Evolutionary conservation across 768 basidiomycete genomes (phyloP), one percentile per base, ranked within the genome.

Genomic region (Leccinum truebloodii): DNA sequence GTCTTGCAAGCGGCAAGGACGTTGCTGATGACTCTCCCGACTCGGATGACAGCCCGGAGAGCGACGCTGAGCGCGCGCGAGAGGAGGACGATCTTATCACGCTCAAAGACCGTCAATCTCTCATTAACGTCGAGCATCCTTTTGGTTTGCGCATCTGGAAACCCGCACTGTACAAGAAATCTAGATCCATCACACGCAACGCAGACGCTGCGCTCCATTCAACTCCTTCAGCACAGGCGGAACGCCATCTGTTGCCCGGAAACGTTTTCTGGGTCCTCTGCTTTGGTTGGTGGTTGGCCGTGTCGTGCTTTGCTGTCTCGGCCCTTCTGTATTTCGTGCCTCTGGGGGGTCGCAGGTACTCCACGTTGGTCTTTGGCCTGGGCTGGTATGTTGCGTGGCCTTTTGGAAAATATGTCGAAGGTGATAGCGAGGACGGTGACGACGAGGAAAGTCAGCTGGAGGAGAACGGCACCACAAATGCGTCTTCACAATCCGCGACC

Each of bases 111-210:
- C 86, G 97, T 32, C 97, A 99, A 74, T 97, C 95, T 48, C 90
- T 97, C 67, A 97, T 98, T 72, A 99, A 99, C 77, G 95, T 97
- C 71, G 93, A 96, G 71, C 97, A 99, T 74, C 97, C 97, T 14
- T 99, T 99, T 74, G 97, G 97, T 80, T 81, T 99, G 60, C 96
- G 94, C 41, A 98, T 99, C 72, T 99, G 97, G 97, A 99, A 99
- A 75, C 97, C 97, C 22, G 97, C 97, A 0, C 76, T 99, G 59
- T 99, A 99, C 86, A 95, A 95, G 77, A 99, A 99, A 73, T 90
- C 92, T 34, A 89, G 97, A 34, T 93, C 95, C 3, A 92, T 99
- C 67, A 98, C 95, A 53, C 92, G 96, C 54, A 86, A 94, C 76
- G 97, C 97, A 39, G 97, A 99, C 74, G 87, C 91, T 60, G 97